These are phyloP conservation scores for Angomonas deanei DNA, from an alignment of 208 protist species.

Conservation along the genomic window DNA sequence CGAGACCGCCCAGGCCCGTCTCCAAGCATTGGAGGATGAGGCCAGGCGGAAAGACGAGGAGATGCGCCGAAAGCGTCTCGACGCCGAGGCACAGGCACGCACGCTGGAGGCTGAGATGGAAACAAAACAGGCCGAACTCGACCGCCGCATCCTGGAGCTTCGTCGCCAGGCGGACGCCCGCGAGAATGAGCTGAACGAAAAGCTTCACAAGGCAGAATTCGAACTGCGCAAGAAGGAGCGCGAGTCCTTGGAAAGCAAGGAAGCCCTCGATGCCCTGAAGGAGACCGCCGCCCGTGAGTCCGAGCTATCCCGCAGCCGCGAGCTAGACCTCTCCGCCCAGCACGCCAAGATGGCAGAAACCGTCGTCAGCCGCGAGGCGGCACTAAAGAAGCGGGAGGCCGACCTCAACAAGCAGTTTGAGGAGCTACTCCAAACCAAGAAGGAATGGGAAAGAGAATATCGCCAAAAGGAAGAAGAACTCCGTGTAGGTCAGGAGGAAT, in stretches of 20 bases:
- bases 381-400: slow-evolving; percentile 34
- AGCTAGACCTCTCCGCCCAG: slow-evolving; percentile 27
- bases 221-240: slow-evolving; percentile 38
- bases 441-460: slow-evolving; percentile 20
- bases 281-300: slow-evolving; percentile 18
- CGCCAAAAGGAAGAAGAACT: slow-evolving; percentile 11
- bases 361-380: slow-evolving; percentile 8
- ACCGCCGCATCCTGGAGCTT: slow-evolving; percentile 41
- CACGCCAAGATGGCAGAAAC: slow-evolving; percentile 8
- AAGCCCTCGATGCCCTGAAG: slow-evolving; percentile 40
- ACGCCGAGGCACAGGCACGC: slow-evolving; percentile 39
- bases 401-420: slow-evolving; percentile 26
- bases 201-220: slow-evolving; percentile 32
- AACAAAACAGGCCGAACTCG: slow-evolving; percentile 53
- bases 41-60: slow-evolving; percentile 31
- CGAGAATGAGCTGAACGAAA: slow-evolving; percentile 34
- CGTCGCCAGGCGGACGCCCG: slow-evolving; percentile 27
- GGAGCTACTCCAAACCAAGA: slow-evolving; percentile 15
- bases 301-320: slow-evolving; percentile 20
- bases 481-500: slow-evolving; percentile 11
- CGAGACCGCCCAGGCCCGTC: slow-evolving; percentile 30
- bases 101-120: slow-evolving; percentile 36
- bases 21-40: slow-evolving; percentile 34
- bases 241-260: slow-evolving; percentile 23
- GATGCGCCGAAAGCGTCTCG: slow-evolving; percentile 38